Conservation (phyloP, 2,329 filamentous ascomycete species). For the Ceratocystis albifundus region DNA sequence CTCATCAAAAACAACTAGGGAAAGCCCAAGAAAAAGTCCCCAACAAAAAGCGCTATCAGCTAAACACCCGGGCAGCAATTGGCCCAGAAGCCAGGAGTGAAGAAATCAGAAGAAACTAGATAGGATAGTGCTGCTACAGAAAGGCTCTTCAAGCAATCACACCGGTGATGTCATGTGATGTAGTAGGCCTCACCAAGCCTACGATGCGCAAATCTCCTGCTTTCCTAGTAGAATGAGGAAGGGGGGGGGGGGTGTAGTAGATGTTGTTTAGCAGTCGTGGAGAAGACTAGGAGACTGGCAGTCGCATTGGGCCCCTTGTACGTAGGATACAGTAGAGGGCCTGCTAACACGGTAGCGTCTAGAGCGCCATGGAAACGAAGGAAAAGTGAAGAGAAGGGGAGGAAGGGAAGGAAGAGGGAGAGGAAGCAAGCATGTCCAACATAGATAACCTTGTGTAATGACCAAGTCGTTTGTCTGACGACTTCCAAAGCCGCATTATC, state of each 20-base stretch:
- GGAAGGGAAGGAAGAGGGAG: neutral
- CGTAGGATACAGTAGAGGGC: too few species aligned
- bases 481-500: neutral
- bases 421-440: neutral
- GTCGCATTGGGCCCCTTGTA: too few species aligned
- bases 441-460: neutral
- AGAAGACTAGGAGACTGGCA: too few species aligned
- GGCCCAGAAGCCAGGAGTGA: neutral
- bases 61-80: too few species aligned
- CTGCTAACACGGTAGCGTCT: neutral
- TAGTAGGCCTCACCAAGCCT: too few species aligned
- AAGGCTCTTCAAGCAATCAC: too few species aligned
- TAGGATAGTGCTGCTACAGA: neutral
- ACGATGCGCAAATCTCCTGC: too few species aligned
- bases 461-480: neutral
- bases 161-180: too few species aligned
- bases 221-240: too few species aligned
- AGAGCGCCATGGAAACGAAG: neutral
- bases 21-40: neutral
- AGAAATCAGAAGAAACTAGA: slow-evolving; percentile 7
- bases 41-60: neutral
- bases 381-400: neutral
- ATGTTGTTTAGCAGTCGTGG: too few species aligned
- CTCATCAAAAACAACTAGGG: neutral
- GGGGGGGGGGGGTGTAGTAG: too few species aligned